Conservation (phyloP, 2,329 filamentous ascomycete genomes). For the Trichoderma gracile region DNA sequence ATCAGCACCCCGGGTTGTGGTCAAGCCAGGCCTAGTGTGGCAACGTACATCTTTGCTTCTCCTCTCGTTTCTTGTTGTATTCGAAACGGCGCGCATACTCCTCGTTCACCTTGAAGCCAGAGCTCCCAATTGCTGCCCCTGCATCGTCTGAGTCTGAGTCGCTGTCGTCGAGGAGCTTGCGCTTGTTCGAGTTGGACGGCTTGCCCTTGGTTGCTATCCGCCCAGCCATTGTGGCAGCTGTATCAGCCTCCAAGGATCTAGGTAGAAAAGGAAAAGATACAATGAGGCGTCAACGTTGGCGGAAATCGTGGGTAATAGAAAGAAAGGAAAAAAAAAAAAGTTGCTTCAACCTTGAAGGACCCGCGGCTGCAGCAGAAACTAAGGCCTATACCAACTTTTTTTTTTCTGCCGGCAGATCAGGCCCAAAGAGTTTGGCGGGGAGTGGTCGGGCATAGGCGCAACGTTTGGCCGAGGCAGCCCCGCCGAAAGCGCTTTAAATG, state of each 20-base stretch:
- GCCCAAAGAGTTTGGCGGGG: slow-evolving; percentile 27
- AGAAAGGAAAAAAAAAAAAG: slow-evolving; percentile 7
- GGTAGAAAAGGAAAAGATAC: background rate
- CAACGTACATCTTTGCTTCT: slow-evolving; percentile 68
- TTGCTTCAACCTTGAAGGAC: slow-evolving; percentile 3
- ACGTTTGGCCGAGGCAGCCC: slow-evolving; percentile 27
- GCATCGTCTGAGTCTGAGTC: slow-evolving; percentile 50
- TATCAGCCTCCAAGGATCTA: background rate
- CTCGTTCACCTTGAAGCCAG: slow-evolving; percentile 78
- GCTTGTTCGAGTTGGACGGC: slow-evolving; percentile 43
- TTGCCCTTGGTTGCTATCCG: slow-evolving; percentile 26
- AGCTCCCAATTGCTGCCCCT: slow-evolving; percentile 41
- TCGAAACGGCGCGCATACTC: slow-evolving; percentile 89
- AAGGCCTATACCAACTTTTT: slow-evolving; percentile 29
- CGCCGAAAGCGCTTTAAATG: background rate
- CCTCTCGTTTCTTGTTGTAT: slow-evolving; percentile 95
- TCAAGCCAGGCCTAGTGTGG: background rate
- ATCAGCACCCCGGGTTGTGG: too few species aligned
- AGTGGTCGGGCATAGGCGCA: slow-evolving; percentile 26
- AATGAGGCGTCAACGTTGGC: background rate
- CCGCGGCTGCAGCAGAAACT: slow-evolving; percentile 14
- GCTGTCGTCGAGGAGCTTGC: slow-evolving; percentile 58
- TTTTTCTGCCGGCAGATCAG: slow-evolving; percentile 29
- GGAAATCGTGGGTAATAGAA: background rate
- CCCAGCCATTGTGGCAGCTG: slow-evolving; percentile 29